Percentiles rank a stretch among this genome's conserved stretches.
Evolutionary conservation across 2,329 filamentous ascomycete species (phyloP).

Genomic region (Cordyceps cateniannulata): DNA sequence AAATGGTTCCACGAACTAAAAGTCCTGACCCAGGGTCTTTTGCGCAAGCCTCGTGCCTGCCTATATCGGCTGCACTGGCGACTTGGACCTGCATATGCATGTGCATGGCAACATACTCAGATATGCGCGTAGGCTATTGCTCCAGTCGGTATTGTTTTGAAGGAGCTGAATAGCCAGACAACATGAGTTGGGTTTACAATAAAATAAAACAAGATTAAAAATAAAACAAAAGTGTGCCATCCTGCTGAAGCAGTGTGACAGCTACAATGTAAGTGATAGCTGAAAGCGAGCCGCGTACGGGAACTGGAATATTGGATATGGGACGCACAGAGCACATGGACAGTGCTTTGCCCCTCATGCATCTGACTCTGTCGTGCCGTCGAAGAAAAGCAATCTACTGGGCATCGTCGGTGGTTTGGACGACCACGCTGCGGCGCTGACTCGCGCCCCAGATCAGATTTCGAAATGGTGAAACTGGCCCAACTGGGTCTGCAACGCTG

Average conservation of each 20-base stretch:
- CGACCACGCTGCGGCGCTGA: background rate
- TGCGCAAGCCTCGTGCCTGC: background rate
- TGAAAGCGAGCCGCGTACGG: background rate
- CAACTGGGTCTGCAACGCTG: background rate
- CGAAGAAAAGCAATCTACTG: background rate
- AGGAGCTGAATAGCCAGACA: background rate
- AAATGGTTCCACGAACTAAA: background rate
- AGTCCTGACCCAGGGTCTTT: background rate
- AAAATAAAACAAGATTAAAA: background rate
- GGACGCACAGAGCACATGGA: constrained; percentile 5
- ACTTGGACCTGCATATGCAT: background rate
- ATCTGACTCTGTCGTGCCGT: background rate
- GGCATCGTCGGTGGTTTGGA: constrained; percentile 1
- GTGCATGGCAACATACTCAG: background rate
- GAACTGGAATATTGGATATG: background rate
- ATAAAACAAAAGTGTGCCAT: background rate
- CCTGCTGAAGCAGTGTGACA: background rate
- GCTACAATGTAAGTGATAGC: background rate
- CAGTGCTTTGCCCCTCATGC: background rate
- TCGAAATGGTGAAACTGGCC: constrained; percentile 1
- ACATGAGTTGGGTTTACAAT: background rate
- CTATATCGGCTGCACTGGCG: background rate
- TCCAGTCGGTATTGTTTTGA: background rate
- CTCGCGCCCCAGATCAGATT: constrained; percentile 1
- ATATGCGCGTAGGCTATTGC: background rate